These are phyloP conservation scores for Microdochium nivale DNA, from an alignment of 2,329 filamentous ascomycete species.

Conservation along the genomic window DNA sequence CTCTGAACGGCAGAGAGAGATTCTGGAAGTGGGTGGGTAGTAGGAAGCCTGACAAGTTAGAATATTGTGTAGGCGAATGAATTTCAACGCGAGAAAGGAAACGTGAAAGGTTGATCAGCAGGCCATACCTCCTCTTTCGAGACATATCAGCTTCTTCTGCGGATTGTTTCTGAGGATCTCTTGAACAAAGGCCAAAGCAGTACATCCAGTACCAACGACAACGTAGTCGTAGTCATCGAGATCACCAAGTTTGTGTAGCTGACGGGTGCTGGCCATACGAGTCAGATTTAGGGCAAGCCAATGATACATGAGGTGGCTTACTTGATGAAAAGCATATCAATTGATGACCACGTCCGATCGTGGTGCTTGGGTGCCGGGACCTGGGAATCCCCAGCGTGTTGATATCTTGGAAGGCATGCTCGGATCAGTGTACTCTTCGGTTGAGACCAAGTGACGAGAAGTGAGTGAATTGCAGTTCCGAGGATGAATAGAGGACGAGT, in stretches of 20 bases:
- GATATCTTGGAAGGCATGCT: not conserved
- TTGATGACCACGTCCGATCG: not conserved
- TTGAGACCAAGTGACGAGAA: not conserved
- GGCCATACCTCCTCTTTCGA: not conserved
- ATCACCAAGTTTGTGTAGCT: not conserved
- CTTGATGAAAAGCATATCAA: not conserved
- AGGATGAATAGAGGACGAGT: not conserved
- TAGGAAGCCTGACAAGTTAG: not conserved
- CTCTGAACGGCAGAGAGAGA: not conserved
- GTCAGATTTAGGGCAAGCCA: not conserved
- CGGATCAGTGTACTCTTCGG: not conserved
- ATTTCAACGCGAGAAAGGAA: too few relatives aligned
- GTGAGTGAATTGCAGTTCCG: not conserved
- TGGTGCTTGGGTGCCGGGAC: not conserved
- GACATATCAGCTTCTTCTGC: not conserved
- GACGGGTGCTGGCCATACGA: not conserved
- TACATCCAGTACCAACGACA: not conserved
- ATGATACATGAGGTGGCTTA: not conserved
- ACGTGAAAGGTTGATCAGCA: not conserved
- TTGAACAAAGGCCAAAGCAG: not conserved
- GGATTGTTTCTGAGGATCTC: not conserved
- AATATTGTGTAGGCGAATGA: not conserved
- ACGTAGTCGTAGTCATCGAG: not conserved
- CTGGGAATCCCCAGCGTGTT: not conserved
- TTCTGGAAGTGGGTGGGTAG: not conserved